A percentile compares a stretch with the other conserved stretches of the same genome.
Conservation (phyloP, 768 basidiomycete genomes). For the Harrya chromipes region DNA sequence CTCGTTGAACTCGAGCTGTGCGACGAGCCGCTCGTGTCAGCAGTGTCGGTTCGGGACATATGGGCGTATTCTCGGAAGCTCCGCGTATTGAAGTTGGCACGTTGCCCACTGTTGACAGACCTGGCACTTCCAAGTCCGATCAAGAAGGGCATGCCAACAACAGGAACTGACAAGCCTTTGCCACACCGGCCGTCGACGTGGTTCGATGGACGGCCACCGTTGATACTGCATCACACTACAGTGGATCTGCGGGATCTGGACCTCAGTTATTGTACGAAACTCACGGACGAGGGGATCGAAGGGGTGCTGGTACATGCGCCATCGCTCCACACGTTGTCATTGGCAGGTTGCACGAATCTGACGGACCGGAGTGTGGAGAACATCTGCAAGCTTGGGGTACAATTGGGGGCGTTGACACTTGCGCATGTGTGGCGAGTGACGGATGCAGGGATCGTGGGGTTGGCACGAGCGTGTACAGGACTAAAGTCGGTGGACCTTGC, state of each 20-base stretch:
- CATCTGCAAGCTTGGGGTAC: conserved; percentile 67
- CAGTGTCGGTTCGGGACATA: conserved; percentile 71
- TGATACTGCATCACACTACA: conserved; percentile 60
- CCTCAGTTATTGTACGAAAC: conserved; percentile 60
- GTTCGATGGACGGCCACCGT: conserved; percentile 59
- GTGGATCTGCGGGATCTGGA: conserved; percentile 79
- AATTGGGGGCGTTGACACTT: conserved; percentile 76
- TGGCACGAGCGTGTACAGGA: conserved; percentile 68
- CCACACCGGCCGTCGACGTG: conserved; percentile 57
- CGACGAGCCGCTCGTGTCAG: conserved; percentile 65
- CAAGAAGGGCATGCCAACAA: conserved; percentile 32
- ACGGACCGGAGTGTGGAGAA: conserved; percentile 69
- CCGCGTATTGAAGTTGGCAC: conserved; percentile 70
- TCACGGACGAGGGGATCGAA: conserved; percentile 75
- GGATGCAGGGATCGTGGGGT: conserved; percentile 63
- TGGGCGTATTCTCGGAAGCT: conserved; percentile 79
- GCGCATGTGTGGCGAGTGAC: conserved; percentile 81
- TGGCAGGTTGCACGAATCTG: conserved; percentile 74
- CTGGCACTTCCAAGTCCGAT: conserved; percentile 64
- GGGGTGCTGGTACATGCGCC: conserved; percentile 76
- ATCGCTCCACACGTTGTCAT: conserved; percentile 67
- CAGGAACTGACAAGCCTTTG: conserved; percentile 45
- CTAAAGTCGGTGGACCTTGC: conserved; percentile 84
- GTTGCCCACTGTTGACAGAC: conserved; percentile 76
- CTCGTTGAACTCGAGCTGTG: conserved; percentile 81